These are phyloP conservation scores for Mortierella sp. DNA, from an alignment of 371 early-diverging fungal genomes.

Conservation along the genomic window DNA sequence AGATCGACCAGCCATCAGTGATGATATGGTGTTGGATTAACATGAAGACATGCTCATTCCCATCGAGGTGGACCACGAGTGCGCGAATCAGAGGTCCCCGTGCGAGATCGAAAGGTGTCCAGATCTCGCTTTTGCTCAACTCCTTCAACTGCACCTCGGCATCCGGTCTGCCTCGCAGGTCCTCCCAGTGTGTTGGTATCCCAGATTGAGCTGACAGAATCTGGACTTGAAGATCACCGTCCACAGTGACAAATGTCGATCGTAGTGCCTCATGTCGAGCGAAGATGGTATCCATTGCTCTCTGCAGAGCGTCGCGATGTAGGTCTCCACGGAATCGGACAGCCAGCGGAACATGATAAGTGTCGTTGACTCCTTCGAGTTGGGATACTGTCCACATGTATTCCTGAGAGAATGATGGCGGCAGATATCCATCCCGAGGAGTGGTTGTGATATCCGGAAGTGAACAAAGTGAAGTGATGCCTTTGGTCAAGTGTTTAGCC, in stretches of 20 bases:
- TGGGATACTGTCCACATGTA: conserved; percentile 11
- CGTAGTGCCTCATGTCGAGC: conserved; percentile 15
- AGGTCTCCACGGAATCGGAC: conserved; percentile 4
- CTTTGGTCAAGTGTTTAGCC: neutral
- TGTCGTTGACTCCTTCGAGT: conserved; percentile 3
- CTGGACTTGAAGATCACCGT: conserved; percentile 4
- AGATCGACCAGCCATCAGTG: conserved; percentile 14
- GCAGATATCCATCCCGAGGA: neutral
- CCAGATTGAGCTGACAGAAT: conserved; percentile 5
- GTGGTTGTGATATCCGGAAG: neutral
- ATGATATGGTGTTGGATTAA: conserved; percentile 13
- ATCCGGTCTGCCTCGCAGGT: conserved; percentile 3
- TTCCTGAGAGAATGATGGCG: conserved; percentile 10
- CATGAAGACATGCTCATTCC: conserved; percentile 10
- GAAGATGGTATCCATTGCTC: neutral
- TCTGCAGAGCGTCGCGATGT: neutral
- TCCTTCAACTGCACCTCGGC: neutral
- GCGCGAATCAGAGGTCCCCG: conserved; percentile 11
- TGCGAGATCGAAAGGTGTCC: conserved; percentile 4
- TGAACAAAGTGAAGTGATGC: neutral
- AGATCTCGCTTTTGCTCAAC: neutral
- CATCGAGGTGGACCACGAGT: conserved; percentile 4
- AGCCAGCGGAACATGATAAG: conserved; percentile 5
- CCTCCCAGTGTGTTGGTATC: neutral
- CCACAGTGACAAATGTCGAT: neutral